Percentiles rank a stretch among this genome's conserved stretches.
Conservation (phyloP, 176 grass and related monocot genomes). For the Triticum timopheevii region DNA sequence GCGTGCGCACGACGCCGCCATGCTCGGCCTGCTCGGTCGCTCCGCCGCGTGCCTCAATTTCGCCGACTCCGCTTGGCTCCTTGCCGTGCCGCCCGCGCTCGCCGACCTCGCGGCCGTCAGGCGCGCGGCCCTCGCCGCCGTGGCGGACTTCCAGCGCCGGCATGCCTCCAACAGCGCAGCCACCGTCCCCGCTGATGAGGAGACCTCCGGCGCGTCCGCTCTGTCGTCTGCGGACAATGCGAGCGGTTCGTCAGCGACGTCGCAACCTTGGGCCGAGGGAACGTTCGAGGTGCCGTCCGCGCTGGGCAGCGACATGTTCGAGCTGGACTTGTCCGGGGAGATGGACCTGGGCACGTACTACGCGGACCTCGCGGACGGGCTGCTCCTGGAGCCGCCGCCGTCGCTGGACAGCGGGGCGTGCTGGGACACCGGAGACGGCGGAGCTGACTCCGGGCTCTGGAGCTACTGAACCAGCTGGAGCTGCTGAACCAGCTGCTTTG, state of each 20-base stretch:
- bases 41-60: conserved; percentile 51
- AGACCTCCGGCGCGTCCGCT: background rate
- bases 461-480: conserved; percentile 30
- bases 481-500: background rate
- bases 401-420: background rate
- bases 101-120: conserved; percentile 30
- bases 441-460: conserved; percentile 31
- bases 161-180: background rate
- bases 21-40: conserved; percentile 46
- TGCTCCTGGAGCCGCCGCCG: conserved; percentile 47
- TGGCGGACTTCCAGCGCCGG: conserved; percentile 24
- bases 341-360: conserved; percentile 46
- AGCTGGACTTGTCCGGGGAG: conserved; percentile 29
- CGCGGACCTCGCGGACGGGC: conserved; percentile 44
- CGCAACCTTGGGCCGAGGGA: background rate
- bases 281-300: background rate
- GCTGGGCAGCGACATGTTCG: conserved; percentile 11
- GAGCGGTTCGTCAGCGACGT: background rate
- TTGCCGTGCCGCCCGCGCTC: conserved; percentile 22
- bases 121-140: conserved; percentile 43
- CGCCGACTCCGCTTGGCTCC: conserved; percentile 52
- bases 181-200: background rate
- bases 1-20: conserved; percentile 66
- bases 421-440: conserved; percentile 31
- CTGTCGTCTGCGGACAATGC: background rate